Base-by-base conservation (phyloP, 2,329 filamentous ascomycete genomes). In the Ophiosphaerella herpotricha region DNA sequence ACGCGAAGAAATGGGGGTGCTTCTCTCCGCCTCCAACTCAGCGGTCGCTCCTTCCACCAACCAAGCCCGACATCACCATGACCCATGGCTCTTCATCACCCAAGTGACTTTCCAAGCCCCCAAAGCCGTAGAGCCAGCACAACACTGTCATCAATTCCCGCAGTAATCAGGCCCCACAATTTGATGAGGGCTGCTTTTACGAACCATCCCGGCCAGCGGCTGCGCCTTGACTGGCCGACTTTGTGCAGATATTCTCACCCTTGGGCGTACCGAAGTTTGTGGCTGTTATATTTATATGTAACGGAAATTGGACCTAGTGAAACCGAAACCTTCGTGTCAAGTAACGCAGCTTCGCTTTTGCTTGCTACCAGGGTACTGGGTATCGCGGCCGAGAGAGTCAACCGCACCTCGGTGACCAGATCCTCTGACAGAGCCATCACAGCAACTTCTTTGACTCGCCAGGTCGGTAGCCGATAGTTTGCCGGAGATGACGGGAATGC, bases 11-110 rank as follows among this genome's bases (percentile, higher is more conserved):
- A 52, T 42, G 50, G 45, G 33, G 36, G 48, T 38, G n/a, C 23
- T 13, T 13, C 13, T 26, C 23, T 32, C 46, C 31, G 50, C 39
- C 46, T 48, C 37, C 43, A 18, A 52, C 11, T 29, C 26, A 29
- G 26, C 9, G 26, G 26, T 11, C 26, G 26, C 26, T 8, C 26
- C 11, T 29, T 29, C 26, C 2, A 11, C 11, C 26, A 29, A 31
- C 46, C 47, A 59, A 46, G 52, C 48, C 49, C 61, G 62, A 61
- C 61, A 62, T 63, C 60, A 56, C 53, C 37, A 48, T 47, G 46
- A 48, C 38, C 29, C 18, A 55, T 46, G 47, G 46, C 42, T 43
- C 44, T 40, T n/a, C 12, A 23, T 8, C 13, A 29, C 26, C 26
- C 18, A 52, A 48, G 16, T 7, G 21, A 16, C 31, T n/a, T 16